These are phyloP conservation scores for Cystobasidium sp. DNA, from an alignment of 1,284 basidiomycete genomes.

Conservation along the genomic window DNA sequence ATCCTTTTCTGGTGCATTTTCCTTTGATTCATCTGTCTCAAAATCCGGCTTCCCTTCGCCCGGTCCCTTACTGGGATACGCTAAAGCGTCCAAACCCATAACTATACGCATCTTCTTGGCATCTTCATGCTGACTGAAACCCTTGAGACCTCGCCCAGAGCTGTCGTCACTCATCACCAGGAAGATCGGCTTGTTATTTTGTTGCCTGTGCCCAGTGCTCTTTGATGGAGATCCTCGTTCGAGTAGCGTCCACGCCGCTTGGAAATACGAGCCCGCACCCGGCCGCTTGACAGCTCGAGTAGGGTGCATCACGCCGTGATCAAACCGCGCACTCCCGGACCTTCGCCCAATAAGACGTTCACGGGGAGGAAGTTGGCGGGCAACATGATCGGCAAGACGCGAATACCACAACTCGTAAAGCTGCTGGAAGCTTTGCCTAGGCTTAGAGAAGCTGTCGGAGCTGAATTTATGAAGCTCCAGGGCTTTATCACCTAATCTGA, in stretches of 20 bases:
- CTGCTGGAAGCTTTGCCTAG: background rate
- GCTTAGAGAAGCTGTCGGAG: background rate
- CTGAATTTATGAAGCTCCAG: constrained; percentile 16
- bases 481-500: background rate
- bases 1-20: background rate
- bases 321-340: too few relatives aligned
- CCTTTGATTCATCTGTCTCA: background rate
- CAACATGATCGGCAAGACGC: too few relatives aligned
- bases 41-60: background rate
- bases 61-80: background rate
- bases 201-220: background rate
- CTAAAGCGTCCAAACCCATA: background rate
- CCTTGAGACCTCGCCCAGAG: constrained; percentile 34
- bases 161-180: constrained; percentile 48
- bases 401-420: background rate
- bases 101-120: constrained; percentile 23
- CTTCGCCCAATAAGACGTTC: too few relatives aligned
- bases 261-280: too few relatives aligned
- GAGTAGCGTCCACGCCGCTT: too few relatives aligned
- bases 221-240: background rate
- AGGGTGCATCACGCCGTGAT: too few relatives aligned
- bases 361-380: too few relatives aligned
- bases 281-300: too few relatives aligned
- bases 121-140: constrained; percentile 34
- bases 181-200: background rate